Evolutionary conservation across 495 filamentous ascomycete genomes (phyloP), one percentile per base, ranked within the genome.

Genomic region (Friedmanniomyces simplex): DNA sequence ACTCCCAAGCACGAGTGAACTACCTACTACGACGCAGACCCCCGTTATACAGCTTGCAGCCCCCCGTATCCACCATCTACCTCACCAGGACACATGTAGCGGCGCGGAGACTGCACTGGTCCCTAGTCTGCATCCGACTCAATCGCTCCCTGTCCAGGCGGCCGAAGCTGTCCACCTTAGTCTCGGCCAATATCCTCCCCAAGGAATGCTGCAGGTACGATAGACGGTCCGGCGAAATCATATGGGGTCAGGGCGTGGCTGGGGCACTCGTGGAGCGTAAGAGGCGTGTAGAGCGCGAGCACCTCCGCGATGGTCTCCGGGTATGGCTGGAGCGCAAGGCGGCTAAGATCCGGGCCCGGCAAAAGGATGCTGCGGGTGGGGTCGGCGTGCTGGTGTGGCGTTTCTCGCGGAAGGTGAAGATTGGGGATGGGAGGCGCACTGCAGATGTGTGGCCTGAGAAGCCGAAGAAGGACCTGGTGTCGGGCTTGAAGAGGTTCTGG

Each of bases 401-500:
- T 41, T 66, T 63, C 63, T 60, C 64, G 26, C 58, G 66, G 36
- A 61, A 50, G 55, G 48, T 49, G 30, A 62, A 56, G 49, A 13
- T 59, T 36, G 39, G 48, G 58, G 54, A 66, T 46, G 26, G 53
- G 41, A 26, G 26, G 52, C 28, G 48, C 18, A 22, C n/a, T n/a
- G 11, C 6, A 12, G 52, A 30, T 21, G n/a, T 13, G 4, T 66
- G 64, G 56, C 39, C 74, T 39, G 75, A 74, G 32, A 68, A 67
- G 63, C 64, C 66, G 74, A 72, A 11, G 69, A 65, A 45, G 73
- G 78, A 75, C 6, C 68, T 73, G 43, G 78, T 81, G 3, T 76
- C 74, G 71, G 66, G 73, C 32, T 54, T 81, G 50, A 71, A 73
- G 57, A 67, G 69, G 49, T 80, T 78, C 59, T 81, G 77, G 76